A percentile compares a stretch with the other conserved stretches of the same genome.
Evolutionary conservation across 352 stramenopile genomes (phyloP).

Genomic region (Globisporangium parvum): DNA sequence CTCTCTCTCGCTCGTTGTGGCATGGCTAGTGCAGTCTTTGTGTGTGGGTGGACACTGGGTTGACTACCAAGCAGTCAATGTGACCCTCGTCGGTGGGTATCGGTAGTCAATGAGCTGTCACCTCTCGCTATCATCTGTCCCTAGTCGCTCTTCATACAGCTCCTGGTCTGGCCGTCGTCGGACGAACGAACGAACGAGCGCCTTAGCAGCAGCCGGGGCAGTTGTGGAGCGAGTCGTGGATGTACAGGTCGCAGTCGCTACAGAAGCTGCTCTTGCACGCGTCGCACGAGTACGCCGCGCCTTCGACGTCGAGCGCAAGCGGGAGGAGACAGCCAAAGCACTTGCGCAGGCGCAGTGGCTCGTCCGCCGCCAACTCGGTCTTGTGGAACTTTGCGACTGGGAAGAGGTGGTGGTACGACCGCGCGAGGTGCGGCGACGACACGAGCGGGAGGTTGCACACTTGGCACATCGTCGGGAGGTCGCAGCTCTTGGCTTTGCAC

Average conservation of each 20-base stretch:
- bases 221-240: conserved; percentile 98
- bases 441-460: conserved; percentile 96
- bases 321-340: conserved; percentile 80
- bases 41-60: too few species aligned
- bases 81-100: too few species aligned
- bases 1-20: too few species aligned
- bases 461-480: conserved; percentile 94
- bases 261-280: conserved; percentile 93
- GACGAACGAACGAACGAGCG: too few species aligned
- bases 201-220: conserved; percentile 91
- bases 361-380: conserved; percentile 28
- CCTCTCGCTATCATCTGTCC: too few species aligned
- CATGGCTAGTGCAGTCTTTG: too few species aligned
- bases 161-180: too few species aligned
- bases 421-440: conserved; percentile 94
- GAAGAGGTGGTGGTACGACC: conserved; percentile 98
- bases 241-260: conserved; percentile 96
- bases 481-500: conserved; percentile 92
- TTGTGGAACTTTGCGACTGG: conserved; percentile 93
- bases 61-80: too few species aligned
- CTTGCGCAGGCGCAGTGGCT: conserved; percentile 29
- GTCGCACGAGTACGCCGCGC: conserved; percentile 76
- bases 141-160: too few species aligned
- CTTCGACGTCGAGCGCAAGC: conserved; percentile 38
- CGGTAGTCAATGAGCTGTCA: too few species aligned